phyloP scores from a whole-genome alignment of 176 grass and related monocot genomes.

The Eremochloa ophiuroides region DNA sequence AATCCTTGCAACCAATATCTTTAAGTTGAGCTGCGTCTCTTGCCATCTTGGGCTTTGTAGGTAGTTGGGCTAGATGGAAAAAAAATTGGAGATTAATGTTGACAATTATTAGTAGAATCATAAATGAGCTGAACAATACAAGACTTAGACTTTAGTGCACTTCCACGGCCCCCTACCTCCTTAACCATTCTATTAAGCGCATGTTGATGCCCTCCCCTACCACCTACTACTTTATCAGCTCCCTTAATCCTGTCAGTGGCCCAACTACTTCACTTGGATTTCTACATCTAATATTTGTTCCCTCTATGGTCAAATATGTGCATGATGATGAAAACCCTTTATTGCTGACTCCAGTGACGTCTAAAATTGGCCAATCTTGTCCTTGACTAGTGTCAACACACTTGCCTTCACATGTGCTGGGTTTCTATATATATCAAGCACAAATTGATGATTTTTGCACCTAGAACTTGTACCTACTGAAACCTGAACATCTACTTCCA shows the following conservation, averaged over 20 bases:
- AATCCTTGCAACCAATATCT: no score
- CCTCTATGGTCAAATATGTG: no score
- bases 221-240: no score
- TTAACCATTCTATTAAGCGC: background rate
- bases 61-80: background rate
- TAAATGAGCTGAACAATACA: background rate
- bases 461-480: no score
- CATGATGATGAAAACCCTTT: no score
- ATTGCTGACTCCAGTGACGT: background rate
- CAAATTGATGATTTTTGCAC: no score
- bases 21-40: background rate
- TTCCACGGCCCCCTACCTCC: no score
- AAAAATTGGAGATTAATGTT: background rate
- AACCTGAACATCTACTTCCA: background rate
- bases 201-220: no score
- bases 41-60: background rate
- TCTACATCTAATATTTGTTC: no score
- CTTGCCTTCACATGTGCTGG: background rate
- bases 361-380: background rate
- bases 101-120: background rate
- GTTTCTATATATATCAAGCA: background rate
- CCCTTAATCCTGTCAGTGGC: no score
- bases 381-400: background rate
- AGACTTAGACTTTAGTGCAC: no score
- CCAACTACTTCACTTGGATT: no score